Evolutionary conservation across 768 basidiomycete genomes (phyloP), one percentile per base, ranked within the genome.

Genomic region (Coprinopsis marcescibilis): DNA sequence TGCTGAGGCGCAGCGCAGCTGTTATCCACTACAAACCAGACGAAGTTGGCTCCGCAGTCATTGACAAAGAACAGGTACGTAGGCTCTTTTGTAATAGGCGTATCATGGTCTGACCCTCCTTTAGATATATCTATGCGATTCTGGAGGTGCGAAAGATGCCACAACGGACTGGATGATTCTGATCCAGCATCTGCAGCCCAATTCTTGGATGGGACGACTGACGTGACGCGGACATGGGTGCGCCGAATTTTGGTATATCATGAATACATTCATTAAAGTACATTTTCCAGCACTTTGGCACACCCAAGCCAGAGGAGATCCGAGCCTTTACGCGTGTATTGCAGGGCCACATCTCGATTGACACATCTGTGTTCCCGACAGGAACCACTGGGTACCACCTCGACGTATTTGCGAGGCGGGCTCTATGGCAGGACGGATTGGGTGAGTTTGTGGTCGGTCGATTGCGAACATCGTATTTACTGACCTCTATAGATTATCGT

Each of bases 171-270:
- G 35, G 33, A 17, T 23, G 11, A 27, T 8, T 3, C 15, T 37
- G 11, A 12, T 32, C 20, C 20, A 7, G 24, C 4, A 42, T 17
- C 21, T 17, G 14, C 50, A 85, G 85, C 76, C 2, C 93, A 96
- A 65, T 95, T 83, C 66, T 62, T 79, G 26, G 95, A 98, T 55
- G 95, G 95, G 8, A 98, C 95, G 0, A 99, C 96, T 1, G 95
- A 99, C 59, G 87, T 88, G 13, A 95, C 93, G 1, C 73, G 94
- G 34, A 96, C 91, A 50, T 85, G 81, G 82, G 88, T 85, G 57
- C 55, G 77, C 27, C 20, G n/a, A 14, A 32, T 29, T 25, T 29
- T 17, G n/a, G n/a, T n/a, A n/a, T n/a, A n/a, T n/a, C n/a, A n/a
- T n/a, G n/a, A n/a, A n/a, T n/a, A 10, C 20, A 12, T 20, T 21